A percentile compares a stretch with the other conserved stretches of the same genome.
Evolutionary conservation across 2,329 filamentous ascomycete species (phyloP).

Genomic region (Colletotrichum kahawae): DNA sequence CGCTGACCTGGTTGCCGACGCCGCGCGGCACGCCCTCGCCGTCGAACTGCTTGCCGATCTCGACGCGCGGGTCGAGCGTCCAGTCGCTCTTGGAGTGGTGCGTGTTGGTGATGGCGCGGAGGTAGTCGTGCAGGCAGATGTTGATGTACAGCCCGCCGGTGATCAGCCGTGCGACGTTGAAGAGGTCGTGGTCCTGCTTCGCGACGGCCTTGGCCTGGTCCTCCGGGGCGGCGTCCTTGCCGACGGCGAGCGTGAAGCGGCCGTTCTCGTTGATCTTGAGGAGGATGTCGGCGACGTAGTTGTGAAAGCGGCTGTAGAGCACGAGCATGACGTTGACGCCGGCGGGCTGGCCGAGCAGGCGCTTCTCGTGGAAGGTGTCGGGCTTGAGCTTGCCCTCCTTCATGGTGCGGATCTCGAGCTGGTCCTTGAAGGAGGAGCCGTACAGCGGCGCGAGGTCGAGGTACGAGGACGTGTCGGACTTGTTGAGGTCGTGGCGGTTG

Average conservation of each 20-base stretch:
- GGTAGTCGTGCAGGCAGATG: slow-evolving; percentile 70
- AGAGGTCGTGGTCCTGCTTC: slow-evolving; percentile 78
- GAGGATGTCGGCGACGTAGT: slow-evolving; percentile 80
- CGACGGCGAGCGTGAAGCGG: slow-evolving; percentile 65
- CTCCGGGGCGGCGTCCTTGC: slow-evolving; percentile 32
- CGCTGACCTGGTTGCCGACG: slow-evolving; percentile 70
- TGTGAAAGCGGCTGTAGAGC: slow-evolving; percentile 87
- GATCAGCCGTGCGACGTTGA: slow-evolving; percentile 77
- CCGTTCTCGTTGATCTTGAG: slow-evolving; percentile 84
- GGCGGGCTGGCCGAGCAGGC: slow-evolving; percentile 73
- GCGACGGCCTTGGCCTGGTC: slow-evolving; percentile 61
- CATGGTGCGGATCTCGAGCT: slow-evolving; percentile 66
- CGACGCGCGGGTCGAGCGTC: slow-evolving; percentile 68
- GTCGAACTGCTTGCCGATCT: slow-evolving; percentile 54
- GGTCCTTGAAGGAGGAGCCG: slow-evolving; percentile 68
- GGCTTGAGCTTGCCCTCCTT: slow-evolving; percentile 73
- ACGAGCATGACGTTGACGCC: slow-evolving; percentile 70
- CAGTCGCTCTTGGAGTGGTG: slow-evolving; percentile 64
- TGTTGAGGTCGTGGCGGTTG: slow-evolving; percentile 64
- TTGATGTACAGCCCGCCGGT: slow-evolving; percentile 80
- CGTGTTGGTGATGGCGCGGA: slow-evolving; percentile 64
- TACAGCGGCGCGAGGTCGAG: slow-evolving; percentile 77
- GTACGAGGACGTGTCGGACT: slow-evolving; percentile 74
- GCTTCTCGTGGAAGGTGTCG: slow-evolving; percentile 74
- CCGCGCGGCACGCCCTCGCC: slow-evolving; percentile 56